These are phyloP conservation scores for Talaromyces sp. DNA, from an alignment of 2,329 filamentous ascomycete genomes.

Conservation along the genomic window DNA sequence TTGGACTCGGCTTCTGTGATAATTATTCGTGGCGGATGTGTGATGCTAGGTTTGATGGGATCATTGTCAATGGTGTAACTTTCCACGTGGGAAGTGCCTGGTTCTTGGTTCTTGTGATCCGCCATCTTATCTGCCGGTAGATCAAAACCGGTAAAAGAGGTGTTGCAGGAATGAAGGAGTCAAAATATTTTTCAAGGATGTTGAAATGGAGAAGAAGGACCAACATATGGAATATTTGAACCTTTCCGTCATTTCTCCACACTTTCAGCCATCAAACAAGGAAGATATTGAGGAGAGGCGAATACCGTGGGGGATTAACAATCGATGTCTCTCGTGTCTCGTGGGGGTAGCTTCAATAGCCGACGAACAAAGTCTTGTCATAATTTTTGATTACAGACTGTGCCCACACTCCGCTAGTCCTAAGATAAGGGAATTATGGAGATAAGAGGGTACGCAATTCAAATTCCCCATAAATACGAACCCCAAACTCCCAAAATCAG, in stretches of 20 bases:
- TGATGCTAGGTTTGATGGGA: slow-evolving; percentile 1
- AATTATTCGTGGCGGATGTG: slow-evolving; percentile 1
- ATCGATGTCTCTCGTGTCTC: not conserved
- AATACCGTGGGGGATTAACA: not conserved
- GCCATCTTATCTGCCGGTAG: not conserved
- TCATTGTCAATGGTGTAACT: not conserved
- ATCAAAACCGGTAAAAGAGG: too few species aligned
- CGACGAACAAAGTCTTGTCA: not conserved
- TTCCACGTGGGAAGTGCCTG: not conserved
- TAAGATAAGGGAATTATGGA: not conserved
- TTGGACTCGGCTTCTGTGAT: slow-evolving; percentile 44
- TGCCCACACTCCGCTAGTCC: not conserved
- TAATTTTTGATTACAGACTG: not conserved
- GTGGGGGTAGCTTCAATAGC: not conserved
- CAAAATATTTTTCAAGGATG: not conserved
- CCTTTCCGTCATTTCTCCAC: not conserved
- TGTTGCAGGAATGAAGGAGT: not conserved
- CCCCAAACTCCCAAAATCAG: not conserved
- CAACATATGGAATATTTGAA: not conserved
- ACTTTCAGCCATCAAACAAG: not conserved
- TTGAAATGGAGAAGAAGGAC: not conserved
- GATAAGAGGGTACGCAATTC: not conserved
- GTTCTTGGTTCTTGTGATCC: not conserved
- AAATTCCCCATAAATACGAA: not conserved
- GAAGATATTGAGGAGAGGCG: not conserved